These are phyloP conservation scores for Cryphonectria naterciae DNA, from an alignment of 2,329 filamentous ascomycete species.

Conservation along the genomic window DNA sequence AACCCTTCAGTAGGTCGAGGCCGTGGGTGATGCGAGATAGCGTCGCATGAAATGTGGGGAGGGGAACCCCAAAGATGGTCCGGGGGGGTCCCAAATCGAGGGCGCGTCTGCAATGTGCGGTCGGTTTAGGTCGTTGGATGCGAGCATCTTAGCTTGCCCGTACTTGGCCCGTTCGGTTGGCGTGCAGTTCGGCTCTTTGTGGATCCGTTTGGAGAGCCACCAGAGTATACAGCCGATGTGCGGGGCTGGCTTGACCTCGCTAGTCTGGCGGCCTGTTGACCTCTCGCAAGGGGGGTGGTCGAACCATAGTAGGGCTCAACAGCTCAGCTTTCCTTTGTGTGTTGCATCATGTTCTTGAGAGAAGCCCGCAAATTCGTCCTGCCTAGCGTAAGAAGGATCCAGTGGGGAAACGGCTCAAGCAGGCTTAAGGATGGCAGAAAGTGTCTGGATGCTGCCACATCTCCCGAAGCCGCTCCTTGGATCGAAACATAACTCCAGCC, in stretches of 20 bases:
- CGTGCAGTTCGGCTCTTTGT: conserved; percentile 28
- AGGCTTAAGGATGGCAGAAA: conserved; percentile 1
- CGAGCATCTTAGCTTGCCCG: conserved; percentile 3
- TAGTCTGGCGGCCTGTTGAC: conserved; percentile 22
- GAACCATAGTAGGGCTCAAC: conserved; percentile 6
- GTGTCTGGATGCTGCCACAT: background rate
- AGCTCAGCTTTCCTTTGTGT: conserved; percentile 16
- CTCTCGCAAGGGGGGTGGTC: conserved; percentile 15
- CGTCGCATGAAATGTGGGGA: conserved; percentile 20
- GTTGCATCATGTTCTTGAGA: conserved; percentile 1
- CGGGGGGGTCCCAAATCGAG: background rate
- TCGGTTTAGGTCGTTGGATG: conserved; percentile 6
- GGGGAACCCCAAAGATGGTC: background rate
- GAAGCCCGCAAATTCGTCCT: background rate
- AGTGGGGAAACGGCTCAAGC: background rate
- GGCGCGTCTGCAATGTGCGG: background rate
- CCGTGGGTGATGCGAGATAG: background rate
- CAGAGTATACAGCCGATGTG: conserved; percentile 19
- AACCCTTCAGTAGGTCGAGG: background rate
- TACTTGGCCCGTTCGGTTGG: conserved; percentile 11
- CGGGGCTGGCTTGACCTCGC: conserved; percentile 24
- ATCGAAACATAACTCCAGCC: background rate
- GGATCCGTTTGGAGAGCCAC: conserved; percentile 12
- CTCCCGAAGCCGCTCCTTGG: background rate
- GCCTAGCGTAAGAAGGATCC: background rate